Evolutionary conservation across 2,329 filamentous ascomycete species (phyloP), one percentile per base, ranked within the genome.

Genomic region (Diplodia corticola): DNA sequence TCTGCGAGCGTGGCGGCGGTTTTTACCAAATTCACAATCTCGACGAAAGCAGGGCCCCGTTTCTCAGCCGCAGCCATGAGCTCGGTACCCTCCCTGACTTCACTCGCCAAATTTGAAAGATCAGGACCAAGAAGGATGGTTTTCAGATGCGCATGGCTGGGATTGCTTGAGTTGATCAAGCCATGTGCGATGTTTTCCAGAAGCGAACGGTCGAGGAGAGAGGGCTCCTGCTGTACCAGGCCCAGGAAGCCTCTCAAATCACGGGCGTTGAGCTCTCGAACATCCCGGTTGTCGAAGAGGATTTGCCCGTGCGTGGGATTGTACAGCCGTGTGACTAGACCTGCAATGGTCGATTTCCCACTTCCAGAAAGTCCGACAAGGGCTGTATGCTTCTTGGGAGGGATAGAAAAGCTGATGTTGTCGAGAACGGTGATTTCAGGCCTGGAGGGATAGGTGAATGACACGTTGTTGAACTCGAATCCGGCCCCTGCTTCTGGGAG

Each of bases 1-100:
- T 90, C 87, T 0, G 88, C 88, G 26, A 88, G 79, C 12, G 75
- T 77, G 2, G 86, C 83, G 20, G 88, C 84, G 15, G 71, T 72
- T 30, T 80, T 77, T 2, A 85, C 81, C 33, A 84, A 74, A 24
- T 71, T 74, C 33, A 87, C 76, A n/a, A 89, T 83, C 65, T 87
- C 82, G 7, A 79, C 73, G 30, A 84, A 76, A 7, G 80, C 76
- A 2, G 79, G 67, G 0, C 83, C 80, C 12, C 82, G 78, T 3
- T 75, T 72, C 28, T 79, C 77, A 2, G 84, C 82, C 15, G 80
- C 80, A 4, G 73, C 71, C 13, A 76, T 71, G 9, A 89, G 74
- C 53, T 85, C 78, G 46, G 81, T 24, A 5, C 87, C 87, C 0
- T 80, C 72, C n/a, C 85, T 79, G 2, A 86, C 76, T n/a, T 81